Evolutionary conservation across 2,329 filamentous ascomycete species (phyloP).

Genomic region (Ophiostoma sp.): DNA sequence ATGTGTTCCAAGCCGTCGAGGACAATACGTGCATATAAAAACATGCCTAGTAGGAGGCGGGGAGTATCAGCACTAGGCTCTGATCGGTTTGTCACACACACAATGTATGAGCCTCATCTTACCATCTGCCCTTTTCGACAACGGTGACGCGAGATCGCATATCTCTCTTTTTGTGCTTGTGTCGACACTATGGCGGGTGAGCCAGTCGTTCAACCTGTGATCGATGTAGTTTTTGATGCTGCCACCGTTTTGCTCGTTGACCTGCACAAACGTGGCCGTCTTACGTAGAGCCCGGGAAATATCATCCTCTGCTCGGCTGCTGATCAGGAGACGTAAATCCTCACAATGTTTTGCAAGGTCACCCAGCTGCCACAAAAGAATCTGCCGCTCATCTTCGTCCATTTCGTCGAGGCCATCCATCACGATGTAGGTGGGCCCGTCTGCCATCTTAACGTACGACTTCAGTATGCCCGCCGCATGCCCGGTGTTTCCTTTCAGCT

Average conservation of each 20-base stretch:
- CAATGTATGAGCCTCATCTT: neutral
- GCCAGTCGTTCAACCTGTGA: neutral
- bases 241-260: neutral
- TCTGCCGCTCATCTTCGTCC: neutral
- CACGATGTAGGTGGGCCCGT: conserved; percentile 1
- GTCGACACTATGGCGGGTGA: neutral
- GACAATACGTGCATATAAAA: conserved; percentile 15
- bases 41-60: conserved; percentile 5
- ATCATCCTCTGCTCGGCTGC: conserved; percentile 12
- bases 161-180: neutral
- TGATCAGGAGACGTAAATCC: neutral
- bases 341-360: neutral
- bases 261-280: neutral
- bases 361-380: neutral
- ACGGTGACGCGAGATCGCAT: neutral
- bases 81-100: neutral
- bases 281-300: neutral
- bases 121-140: neutral
- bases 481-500: conserved; percentile 1
- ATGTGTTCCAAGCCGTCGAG: neutral
- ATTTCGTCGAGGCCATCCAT: conserved; percentile 17
- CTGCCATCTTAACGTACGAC: neutral
- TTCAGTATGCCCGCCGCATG: neutral
- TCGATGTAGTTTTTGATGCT: neutral
- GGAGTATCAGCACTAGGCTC: neutral